Percentiles rank a stretch among this genome's conserved stretches.
Conservation (phyloP, 208 protist species). For the Blastocrithidia nonstop region DNA sequence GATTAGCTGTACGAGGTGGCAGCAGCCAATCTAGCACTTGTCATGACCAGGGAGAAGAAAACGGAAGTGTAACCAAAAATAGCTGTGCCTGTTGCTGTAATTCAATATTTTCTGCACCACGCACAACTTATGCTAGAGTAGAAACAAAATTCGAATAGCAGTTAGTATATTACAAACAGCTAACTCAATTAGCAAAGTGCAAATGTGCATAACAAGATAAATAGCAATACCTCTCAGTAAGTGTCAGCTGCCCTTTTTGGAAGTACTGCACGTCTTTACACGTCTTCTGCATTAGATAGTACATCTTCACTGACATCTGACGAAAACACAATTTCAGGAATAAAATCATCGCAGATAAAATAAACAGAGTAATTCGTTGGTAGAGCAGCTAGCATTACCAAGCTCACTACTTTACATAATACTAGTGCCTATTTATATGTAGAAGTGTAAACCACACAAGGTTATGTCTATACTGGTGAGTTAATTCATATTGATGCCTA, state of each 20-base stretch:
- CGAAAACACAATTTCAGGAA: neutral
- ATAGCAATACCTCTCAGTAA: no score
- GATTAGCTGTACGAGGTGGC: no score
- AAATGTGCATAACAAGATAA: no score
- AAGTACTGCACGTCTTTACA: no score
- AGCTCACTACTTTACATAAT: neutral
- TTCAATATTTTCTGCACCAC: constrained; percentile 7
- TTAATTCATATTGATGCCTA: constrained; percentile 40
- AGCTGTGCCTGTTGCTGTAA: constrained; percentile 11
- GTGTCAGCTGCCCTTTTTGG: no score
- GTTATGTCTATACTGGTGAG: constrained; percentile 62
- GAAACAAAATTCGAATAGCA: neutral
- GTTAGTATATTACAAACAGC: neutral
- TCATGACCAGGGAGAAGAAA: no score
- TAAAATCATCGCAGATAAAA: neutral
- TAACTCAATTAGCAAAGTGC: no score
- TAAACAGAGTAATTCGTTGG: neutral
- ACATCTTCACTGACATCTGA: no score
- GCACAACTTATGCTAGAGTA: neutral
- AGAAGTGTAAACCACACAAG: constrained; percentile 72
- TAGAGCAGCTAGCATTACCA: neutral
- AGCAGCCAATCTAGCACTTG: no score
- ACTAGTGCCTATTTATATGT: constrained; percentile 21
- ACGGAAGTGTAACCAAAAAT: no score
- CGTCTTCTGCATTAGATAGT: no score